phyloP scores from a whole-genome alignment of 495 filamentous ascomycete genomes.

The Hamigera avellanea region DNA sequence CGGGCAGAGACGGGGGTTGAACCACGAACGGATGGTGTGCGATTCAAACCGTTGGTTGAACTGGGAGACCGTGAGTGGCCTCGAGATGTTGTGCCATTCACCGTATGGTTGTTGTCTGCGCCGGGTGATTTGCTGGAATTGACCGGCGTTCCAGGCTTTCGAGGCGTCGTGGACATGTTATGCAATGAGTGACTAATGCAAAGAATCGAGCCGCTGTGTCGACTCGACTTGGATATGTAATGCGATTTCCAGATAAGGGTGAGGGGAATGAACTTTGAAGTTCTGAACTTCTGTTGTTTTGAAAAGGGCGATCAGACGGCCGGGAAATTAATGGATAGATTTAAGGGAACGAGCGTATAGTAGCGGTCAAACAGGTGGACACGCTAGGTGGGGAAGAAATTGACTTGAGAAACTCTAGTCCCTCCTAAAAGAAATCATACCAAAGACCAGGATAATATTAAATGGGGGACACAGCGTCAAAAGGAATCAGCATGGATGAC shows the following conservation, averaged over 20 bases:
- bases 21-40: conserved; percentile 28
- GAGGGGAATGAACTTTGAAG: neutral
- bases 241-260: conserved; percentile 13
- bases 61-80: conserved; percentile 33
- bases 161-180: conserved; percentile 34
- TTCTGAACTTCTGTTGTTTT: too few relatives aligned
- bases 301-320: conserved; percentile 11
- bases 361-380: conserved; percentile 21
- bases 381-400: conserved; percentile 10
- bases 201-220: neutral
- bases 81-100: conserved; percentile 29
- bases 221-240: conserved; percentile 1
- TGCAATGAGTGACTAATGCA: neutral
- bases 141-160: conserved; percentile 30
- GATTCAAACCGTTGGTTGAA: conserved; percentile 27
- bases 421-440: neutral
- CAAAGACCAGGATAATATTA: too few relatives aligned
- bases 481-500: too few relatives aligned
- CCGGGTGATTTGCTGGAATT: conserved; percentile 28
- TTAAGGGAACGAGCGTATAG: conserved; percentile 13
- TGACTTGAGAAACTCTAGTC: too few relatives aligned
- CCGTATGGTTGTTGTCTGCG: conserved; percentile 17
- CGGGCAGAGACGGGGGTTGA: conserved; percentile 58
- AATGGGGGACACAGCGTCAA: too few relatives aligned
- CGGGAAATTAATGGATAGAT: conserved; percentile 18